Evolutionary conservation across 345 rosid genomes (phyloP).

Genomic region (Pistacia atlantica): DNA sequence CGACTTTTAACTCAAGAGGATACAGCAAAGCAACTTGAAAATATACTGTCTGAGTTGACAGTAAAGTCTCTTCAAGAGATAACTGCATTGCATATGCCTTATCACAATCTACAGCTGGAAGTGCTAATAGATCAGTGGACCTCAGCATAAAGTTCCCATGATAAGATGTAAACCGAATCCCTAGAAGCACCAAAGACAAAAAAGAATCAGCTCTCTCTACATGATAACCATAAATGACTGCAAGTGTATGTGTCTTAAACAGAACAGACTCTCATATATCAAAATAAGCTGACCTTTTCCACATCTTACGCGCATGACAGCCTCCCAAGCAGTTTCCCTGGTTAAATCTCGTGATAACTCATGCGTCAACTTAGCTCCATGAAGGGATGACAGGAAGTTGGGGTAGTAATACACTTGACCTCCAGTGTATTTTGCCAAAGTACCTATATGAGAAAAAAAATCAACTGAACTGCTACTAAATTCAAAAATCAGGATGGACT

Average conservation of each 20-base stretch:
- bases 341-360: constrained; percentile 95
- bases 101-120: constrained; percentile 99
- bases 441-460: constrained; percentile 47
- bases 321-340: constrained; percentile 99
- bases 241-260: neutral
- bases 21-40: constrained; percentile 99
- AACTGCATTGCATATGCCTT: constrained; percentile 98
- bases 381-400: constrained; percentile 71
- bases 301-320: constrained; percentile 99
- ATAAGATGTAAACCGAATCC: constrained; percentile 88
- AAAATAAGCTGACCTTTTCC: constrained; percentile 77
- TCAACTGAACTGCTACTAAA: neutral
- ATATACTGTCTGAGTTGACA: constrained; percentile 84
- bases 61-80: constrained; percentile 89
- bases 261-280: neutral
- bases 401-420: constrained; percentile 97
- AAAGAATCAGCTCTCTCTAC: constrained; percentile 19
- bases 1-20: constrained; percentile 49
- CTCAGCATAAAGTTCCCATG: constrained; percentile 99
- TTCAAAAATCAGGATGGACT: neutral
- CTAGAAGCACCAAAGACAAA: constrained; percentile 44
- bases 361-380: constrained; percentile 81
- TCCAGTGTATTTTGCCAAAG: constrained; percentile 94
- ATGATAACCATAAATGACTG: neutral
- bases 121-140: constrained; percentile 92